Evolutionary conservation across 2,329 filamentous ascomycete species (phyloP), one percentile per base, ranked within the genome.

Genomic region (Pseudonectria buxi): DNA sequence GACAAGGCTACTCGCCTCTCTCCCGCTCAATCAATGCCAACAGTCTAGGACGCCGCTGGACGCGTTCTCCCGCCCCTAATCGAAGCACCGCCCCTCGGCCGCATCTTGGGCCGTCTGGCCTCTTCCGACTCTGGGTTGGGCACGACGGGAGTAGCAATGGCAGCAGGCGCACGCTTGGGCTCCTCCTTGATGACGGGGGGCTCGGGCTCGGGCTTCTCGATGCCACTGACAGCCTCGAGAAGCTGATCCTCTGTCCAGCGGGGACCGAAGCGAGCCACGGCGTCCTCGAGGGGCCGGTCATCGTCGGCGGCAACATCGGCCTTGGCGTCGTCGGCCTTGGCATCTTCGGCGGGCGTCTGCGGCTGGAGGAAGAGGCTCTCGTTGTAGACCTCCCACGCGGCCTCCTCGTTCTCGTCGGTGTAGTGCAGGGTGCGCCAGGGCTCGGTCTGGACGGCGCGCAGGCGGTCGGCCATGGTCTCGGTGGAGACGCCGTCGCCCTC

Each of bases 381-480:
- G 39, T 81, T 73, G 59, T 88, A 95, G 24, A 80, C 72, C 22
- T 77, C 73, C 77, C 86, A 95, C 4, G 87, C 81, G 39, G 78
- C 74, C 44, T 79, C 72, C 36, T 79, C 77, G 53, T 92, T 83
- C 58, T 94, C 86, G 56, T 94, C 86, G 33, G 83, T 73, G 68
- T 89, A 95, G 42, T 78, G 71, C 58, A 95, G 74, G 42, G 72
- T 76, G 45, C 78, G 75, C 92, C 92, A 98, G 37, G 72, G 67
- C 57, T 98, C 90, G 34, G 79, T 75, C 64, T 94, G 85, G 28
- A 94, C 87, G 29, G 72, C 66, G 49, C 83, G 78, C 45, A 96
- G 74, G 22, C 87, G 78, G 53, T 83, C 74, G 43, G 75, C 81
- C 68, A 83, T 92, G 25, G 79, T 89, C 47, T 84, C 76, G 15